These are phyloP conservation scores for Eucalyptus sp. DNA, from an alignment of 345 rosid genomes.

Conservation along the genomic window DNA sequence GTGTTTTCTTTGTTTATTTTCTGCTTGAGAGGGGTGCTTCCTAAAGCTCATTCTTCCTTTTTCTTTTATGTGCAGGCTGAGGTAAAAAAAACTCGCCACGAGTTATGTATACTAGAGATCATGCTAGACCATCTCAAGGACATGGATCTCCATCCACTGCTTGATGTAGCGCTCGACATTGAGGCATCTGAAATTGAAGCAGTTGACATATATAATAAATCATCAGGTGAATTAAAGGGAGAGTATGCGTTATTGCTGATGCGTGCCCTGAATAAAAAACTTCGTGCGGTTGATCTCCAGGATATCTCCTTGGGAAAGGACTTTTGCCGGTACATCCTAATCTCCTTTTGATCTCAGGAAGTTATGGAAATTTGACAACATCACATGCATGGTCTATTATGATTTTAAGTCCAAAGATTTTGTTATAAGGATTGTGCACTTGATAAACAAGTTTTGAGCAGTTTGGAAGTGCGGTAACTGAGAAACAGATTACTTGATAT, in stretches of 20 bases:
- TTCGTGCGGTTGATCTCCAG: slow-evolving; percentile 48
- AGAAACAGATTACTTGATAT: not conserved
- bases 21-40: not conserved
- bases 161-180: slow-evolving; percentile 47
- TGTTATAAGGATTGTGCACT: not conserved
- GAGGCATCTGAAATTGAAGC: slow-evolving; percentile 58
- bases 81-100: slow-evolving; percentile 33
- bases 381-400: not conserved
- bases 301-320: slow-evolving; percentile 47
- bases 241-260: slow-evolving; percentile 52
- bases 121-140: slow-evolving; percentile 48
- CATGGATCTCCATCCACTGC: slow-evolving; percentile 56
- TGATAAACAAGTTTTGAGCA: not conserved
- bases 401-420: not conserved
- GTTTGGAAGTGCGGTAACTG: not conserved
- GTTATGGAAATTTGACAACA: not conserved
- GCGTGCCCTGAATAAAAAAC: slow-evolving; percentile 43
- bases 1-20: not conserved
- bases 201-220: slow-evolving; percentile 45
- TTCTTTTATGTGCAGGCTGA: slow-evolving; percentile 35
- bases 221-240: slow-evolving; percentile 42
- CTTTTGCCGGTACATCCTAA: slow-evolving; percentile 46
- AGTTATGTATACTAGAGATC: slow-evolving; percentile 44
- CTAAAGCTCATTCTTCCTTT: not conserved
- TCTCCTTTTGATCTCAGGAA: slow-evolving; percentile 1